A percentile compares a stretch with the other conserved stretches of the same genome.
phyloP scores from a whole-genome alignment of 2,329 filamentous ascomycete genomes.

The Sclerotinia spermophila region DNA sequence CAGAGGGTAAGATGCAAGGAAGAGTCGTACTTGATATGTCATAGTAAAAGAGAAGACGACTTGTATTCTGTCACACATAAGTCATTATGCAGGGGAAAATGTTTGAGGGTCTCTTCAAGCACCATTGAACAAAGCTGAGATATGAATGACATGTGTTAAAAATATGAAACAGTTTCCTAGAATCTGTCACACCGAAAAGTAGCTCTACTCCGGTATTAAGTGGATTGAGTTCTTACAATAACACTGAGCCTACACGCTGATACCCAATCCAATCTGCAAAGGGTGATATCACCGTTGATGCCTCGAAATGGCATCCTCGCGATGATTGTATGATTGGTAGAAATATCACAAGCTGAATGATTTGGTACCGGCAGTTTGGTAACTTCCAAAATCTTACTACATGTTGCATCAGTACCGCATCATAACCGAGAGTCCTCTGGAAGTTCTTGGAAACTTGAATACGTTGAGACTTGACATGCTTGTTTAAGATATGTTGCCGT shows the following conservation, averaged over 20 bases:
- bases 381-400: slow-evolving; percentile 7
- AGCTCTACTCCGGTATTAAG: not conserved
- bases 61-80: slow-evolving; percentile 15
- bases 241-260: not conserved
- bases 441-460: slow-evolving; percentile 10
- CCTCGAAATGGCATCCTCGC: not conserved
- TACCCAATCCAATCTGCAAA: slow-evolving; percentile 9
- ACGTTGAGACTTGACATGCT: slow-evolving; percentile 7
- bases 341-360: slow-evolving; percentile 15
- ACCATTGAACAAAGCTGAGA: slow-evolving; percentile 11
- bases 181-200: slow-evolving; percentile 2
- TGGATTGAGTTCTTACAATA: slow-evolving; percentile 1
- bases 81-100: not conserved
- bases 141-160: slow-evolving; percentile 4
- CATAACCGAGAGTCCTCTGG: slow-evolving; percentile 6
- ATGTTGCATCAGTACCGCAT: not conserved
- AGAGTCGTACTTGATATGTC: slow-evolving; percentile 46
- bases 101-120: not conserved
- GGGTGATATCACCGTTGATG: not conserved
- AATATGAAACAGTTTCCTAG: slow-evolving; percentile 5
- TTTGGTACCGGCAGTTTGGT: slow-evolving; percentile 17
- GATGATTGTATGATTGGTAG: not conserved
- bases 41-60: slow-evolving; percentile 17
- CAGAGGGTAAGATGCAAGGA: slow-evolving; percentile 43
- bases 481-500: slow-evolving; percentile 8